Evolutionary conservation across 495 filamentous ascomycete genomes (phyloP).

Genomic region (Penicillium alfredii): DNA sequence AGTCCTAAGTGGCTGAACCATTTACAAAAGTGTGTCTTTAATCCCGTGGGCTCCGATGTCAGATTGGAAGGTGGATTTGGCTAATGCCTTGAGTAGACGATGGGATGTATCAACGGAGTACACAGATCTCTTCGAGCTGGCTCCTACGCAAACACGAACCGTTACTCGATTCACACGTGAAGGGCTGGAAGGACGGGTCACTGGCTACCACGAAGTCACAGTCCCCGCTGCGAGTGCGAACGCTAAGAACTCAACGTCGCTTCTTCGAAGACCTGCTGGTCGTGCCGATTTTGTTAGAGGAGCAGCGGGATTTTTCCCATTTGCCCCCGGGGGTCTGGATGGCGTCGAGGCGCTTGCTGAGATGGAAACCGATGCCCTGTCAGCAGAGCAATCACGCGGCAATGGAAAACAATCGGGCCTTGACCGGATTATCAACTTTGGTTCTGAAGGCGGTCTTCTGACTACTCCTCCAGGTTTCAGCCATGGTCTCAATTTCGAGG

Average conservation of each 20-base stretch:
- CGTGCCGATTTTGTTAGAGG: conserved; percentile 93
- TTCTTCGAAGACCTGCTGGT: conserved; percentile 78
- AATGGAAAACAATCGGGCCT: conserved; percentile 42
- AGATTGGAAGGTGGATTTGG: conserved; percentile 2
- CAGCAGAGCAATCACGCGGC: conserved; percentile 41
- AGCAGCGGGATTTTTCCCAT: conserved; percentile 91
- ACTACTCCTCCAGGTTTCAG: conserved; percentile 77
- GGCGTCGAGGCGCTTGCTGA: conserved; percentile 75
- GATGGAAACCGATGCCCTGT: conserved; percentile 57
- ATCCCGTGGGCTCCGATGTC: background rate
- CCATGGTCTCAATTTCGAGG: conserved; percentile 69
- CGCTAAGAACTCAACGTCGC: conserved; percentile 93
- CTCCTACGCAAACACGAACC: conserved; percentile 86
- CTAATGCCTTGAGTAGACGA: conserved; percentile 43
- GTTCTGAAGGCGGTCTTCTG: conserved; percentile 69
- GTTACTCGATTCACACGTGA: conserved; percentile 88
- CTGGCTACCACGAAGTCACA: conserved; percentile 91
- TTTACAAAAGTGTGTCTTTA: conserved; percentile 61
- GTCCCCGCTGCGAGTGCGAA: conserved; percentile 84
- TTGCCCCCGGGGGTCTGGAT: conserved; percentile 87
- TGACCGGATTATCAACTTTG: conserved; percentile 76
- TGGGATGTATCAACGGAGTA: conserved; percentile 79
- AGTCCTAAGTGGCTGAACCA: conserved; percentile 77
- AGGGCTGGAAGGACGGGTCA: conserved; percentile 88
- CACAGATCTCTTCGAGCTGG: conserved; percentile 73